Percentiles rank a stretch among this genome's conserved stretches.
Conservation (phyloP, 2,329 filamentous ascomycete species). For the Colletotrichum gigasporum region DNA sequence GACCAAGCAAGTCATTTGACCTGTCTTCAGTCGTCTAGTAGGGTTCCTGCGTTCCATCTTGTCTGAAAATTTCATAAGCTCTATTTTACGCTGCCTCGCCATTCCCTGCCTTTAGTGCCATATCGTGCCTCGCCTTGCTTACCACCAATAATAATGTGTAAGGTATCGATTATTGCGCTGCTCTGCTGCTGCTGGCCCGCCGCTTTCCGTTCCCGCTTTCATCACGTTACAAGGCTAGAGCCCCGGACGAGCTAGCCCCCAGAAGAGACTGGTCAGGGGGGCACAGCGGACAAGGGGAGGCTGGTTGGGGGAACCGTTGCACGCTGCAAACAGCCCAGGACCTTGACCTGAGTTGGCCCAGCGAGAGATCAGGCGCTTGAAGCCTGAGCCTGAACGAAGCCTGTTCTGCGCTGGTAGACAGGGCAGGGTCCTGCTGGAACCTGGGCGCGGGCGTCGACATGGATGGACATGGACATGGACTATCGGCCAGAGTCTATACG, state of each 20-base stretch:
- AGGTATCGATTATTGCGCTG: too few relatives aligned
- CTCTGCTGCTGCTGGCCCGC: background rate
- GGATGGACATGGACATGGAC: background rate
- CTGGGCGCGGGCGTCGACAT: background rate
- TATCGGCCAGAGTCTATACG: background rate
- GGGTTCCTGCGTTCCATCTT: slow-evolving; percentile 17
- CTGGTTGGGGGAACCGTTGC: slow-evolving; percentile 23
- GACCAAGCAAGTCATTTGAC: slow-evolving; percentile 3
- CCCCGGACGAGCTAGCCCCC: slow-evolving; percentile 9
- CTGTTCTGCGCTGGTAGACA: background rate
- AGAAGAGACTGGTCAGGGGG: slow-evolving; percentile 24
- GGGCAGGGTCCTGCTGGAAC: background rate
- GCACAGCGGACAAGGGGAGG: slow-evolving; percentile 21
- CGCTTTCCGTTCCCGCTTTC: slow-evolving; percentile 15
- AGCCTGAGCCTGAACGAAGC: slow-evolving; percentile 8
- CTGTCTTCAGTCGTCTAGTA: background rate
- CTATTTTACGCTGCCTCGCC: background rate
- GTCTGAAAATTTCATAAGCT: background rate
- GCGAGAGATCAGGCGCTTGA: slow-evolving; percentile 16
- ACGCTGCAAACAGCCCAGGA: slow-evolving; percentile 18
- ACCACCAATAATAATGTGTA: too few relatives aligned
- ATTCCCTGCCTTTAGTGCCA: background rate
- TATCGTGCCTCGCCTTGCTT: background rate
- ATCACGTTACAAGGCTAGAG: slow-evolving; percentile 13
- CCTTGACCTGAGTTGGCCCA: background rate